Conservation (phyloP, 208 protist genomes). For the Leishmania major region DNA sequence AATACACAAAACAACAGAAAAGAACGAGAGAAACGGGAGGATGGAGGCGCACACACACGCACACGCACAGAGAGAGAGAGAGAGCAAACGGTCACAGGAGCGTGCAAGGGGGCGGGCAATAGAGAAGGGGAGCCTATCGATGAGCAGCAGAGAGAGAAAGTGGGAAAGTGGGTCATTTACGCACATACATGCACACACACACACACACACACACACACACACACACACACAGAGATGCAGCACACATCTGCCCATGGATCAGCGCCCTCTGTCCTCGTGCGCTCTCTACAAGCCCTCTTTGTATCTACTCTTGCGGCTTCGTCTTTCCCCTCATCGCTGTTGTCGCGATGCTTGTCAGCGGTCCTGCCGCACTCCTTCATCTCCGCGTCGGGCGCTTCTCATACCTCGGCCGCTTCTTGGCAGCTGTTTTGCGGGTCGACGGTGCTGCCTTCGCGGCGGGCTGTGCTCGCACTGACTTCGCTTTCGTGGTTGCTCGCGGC, state of each 20-base stretch:
- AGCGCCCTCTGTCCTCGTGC: background rate
- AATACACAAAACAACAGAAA: background rate
- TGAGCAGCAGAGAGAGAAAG: background rate
- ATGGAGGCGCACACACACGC: background rate
- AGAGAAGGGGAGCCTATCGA: background rate
- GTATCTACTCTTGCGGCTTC: background rate
- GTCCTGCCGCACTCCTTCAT: background rate
- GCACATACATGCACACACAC: background rate
- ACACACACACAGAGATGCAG: background rate
- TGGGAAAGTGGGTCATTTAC: background rate
- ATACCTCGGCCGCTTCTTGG: background rate
- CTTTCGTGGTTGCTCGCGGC: background rate
- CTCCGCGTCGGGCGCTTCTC: background rate
- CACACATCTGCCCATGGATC: background rate
- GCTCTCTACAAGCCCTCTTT: background rate
- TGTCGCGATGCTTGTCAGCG: background rate
- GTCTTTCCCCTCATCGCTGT: background rate
- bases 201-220: background rate
- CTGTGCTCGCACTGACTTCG: background rate
- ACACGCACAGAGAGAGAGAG: background rate
- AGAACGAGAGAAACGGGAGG: background rate
- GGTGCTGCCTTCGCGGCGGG: background rate
- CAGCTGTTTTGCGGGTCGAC: conserved; percentile 11
- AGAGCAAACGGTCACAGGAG: background rate
- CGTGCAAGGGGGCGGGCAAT: background rate